phyloP scores from a whole-genome alignment of 2,329 filamentous ascomycete species.

The Clarireedia monteithiana region DNA sequence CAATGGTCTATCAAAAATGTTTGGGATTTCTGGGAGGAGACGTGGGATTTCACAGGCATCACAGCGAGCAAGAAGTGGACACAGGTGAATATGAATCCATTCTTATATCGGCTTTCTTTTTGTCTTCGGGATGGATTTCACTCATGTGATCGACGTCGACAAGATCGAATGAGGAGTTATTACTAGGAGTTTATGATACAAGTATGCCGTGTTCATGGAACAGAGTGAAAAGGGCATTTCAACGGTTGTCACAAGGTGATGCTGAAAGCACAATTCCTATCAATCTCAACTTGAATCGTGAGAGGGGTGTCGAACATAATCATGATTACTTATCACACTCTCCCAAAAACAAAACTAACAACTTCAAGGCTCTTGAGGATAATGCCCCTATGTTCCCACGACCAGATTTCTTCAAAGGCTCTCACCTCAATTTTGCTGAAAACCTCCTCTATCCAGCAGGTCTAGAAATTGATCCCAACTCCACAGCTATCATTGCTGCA shows the following conservation, averaged over 20 bases:
- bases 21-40: conserved; percentile 72
- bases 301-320: not conserved
- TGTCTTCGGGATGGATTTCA: not conserved
- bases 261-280: too few species aligned
- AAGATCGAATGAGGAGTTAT: not conserved
- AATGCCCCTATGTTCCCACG: conserved; percentile 73
- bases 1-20: conserved; percentile 77
- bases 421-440: conserved; percentile 85
- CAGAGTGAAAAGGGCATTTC: too few species aligned
- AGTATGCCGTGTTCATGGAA: too few species aligned
- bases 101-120: not conserved
- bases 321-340: not conserved
- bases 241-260: too few species aligned
- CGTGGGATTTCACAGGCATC: conserved; percentile 70
- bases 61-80: not conserved
- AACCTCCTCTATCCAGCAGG: conserved; percentile 78
- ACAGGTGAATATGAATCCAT: not conserved
- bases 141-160: conserved; percentile 4
- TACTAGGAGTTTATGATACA: not conserved
- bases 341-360: not conserved
- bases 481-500: conserved; percentile 67
- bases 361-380: conserved; percentile 59
- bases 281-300: too few species aligned
- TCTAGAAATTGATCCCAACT: conserved; percentile 45
- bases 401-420: conserved; percentile 74